Conservation (phyloP, 1,284 basidiomycete species). For the Trametes hirsuta region DNA sequence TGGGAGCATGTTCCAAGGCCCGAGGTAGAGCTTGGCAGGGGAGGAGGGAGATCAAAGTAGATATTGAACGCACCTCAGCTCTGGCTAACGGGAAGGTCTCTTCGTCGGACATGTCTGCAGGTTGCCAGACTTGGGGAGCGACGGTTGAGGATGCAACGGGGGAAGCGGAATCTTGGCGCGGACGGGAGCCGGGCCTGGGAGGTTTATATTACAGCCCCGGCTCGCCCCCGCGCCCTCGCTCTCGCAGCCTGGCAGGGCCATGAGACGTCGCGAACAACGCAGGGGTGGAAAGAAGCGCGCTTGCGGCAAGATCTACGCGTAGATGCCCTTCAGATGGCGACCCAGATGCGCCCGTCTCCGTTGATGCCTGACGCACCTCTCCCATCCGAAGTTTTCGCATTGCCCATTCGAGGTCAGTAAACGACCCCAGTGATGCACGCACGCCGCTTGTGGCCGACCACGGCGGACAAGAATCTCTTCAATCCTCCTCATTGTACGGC, state of each 20-base stretch:
- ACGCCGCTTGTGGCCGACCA: no score
- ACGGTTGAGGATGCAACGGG: not conserved
- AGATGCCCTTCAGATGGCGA: no score
- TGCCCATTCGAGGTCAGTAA: no score
- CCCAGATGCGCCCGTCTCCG: no score
- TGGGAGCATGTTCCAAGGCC: not conserved
- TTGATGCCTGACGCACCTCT: no score
- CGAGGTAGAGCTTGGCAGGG: not conserved
- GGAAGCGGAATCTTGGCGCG: slow-evolving; percentile 4
- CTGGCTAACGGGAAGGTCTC: slow-evolving; percentile 12
- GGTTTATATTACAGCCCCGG: slow-evolving; percentile 1
- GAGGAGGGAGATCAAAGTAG: not conserved
- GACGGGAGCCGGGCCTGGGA: not conserved
- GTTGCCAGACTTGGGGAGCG: not conserved
- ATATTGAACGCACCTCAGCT: slow-evolving; percentile 9
- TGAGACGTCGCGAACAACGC: not conserved
- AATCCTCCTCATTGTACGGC: no score
- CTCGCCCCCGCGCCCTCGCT: not conserved
- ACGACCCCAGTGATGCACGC: no score
- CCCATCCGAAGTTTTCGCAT: no score
- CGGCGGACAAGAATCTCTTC: no score
- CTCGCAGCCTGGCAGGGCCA: not conserved
- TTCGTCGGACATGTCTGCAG: slow-evolving; percentile 17
- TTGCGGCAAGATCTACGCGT: no score
- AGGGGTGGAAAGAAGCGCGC: no score